Conservation (phyloP, 2,329 filamentous ascomycete species). For the Penicillium hesseltinei region DNA sequence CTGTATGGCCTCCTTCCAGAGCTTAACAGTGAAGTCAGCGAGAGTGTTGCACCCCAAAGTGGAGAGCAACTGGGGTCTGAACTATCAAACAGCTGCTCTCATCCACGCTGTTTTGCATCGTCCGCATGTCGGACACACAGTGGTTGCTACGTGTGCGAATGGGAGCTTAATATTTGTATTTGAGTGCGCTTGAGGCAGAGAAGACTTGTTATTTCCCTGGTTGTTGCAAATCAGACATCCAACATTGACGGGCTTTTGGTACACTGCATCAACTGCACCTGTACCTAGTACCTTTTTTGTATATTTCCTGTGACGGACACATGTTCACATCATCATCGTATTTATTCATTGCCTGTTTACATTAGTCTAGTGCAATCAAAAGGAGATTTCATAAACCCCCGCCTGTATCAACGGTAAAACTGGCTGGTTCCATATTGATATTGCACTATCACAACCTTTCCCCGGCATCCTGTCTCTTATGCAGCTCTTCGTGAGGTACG, state of each 20-base stretch:
- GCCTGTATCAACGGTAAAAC: no score
- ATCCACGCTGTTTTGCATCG: background rate
- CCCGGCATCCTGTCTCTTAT: no score
- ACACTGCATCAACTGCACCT: background rate
- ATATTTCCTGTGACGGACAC: no score
- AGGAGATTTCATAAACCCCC: no score
- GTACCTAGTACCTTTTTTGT: no score
- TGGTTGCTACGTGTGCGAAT: background rate
- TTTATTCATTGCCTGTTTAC: no score
- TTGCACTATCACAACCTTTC: no score
- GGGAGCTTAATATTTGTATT: background rate
- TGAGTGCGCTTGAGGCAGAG: background rate
- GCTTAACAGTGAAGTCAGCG: background rate
- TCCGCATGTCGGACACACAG: background rate
- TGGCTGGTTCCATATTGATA: no score
- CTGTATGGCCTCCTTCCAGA: background rate
- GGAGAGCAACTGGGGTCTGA: background rate
- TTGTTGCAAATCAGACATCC: background rate
- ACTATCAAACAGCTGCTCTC: background rate
- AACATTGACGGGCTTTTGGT: background rate
- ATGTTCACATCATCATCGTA: no score
- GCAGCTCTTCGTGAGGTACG: background rate
- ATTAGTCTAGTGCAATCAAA: no score
- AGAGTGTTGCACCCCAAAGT: background rate
- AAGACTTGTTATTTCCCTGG: background rate